Evolutionary conservation across 441 rosid genomes (phyloP).

Genomic region (Rhodomyrtus psidioides): DNA sequence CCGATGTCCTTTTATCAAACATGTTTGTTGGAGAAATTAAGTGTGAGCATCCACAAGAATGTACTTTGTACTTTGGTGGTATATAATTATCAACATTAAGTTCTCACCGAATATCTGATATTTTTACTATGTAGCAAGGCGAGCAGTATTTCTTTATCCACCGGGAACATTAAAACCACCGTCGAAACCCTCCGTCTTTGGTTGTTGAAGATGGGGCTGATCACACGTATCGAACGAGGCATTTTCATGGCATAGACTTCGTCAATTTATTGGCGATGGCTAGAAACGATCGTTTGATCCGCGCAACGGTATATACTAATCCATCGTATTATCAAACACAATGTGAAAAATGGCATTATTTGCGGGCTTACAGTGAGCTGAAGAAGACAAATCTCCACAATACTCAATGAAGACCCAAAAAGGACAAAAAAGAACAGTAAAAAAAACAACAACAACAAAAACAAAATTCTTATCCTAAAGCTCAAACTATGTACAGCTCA

Average conservation of each 20-base stretch:
- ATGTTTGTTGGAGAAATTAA: neutral
- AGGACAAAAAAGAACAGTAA: too few relatives aligned
- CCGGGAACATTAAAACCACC: accelerated
- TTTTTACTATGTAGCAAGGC: neutral
- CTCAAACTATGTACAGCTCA: neutral
- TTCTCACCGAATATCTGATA: neutral
- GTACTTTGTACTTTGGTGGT: neutral
- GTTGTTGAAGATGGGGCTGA: accelerated
- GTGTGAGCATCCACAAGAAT: neutral
- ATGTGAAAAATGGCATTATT: neutral
- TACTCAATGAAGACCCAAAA: neutral
- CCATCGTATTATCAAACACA: accelerated
- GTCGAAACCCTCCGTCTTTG: neutral
- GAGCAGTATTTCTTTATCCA: neutral
- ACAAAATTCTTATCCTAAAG: neutral
- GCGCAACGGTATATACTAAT: accelerated
- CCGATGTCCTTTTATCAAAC: neutral
- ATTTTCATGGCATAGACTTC: accelerated
- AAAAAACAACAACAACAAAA: neutral
- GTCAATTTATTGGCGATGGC: neutral
- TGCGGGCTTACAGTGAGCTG: accelerated
- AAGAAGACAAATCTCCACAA: neutral
- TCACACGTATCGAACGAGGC: accelerated
- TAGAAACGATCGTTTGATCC: neutral
- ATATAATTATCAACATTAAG: neutral